A percentile compares a stretch with the other conserved stretches of the same genome.
These are phyloP conservation scores for Camellia oleifera DNA, from an alignment of 179 eudicot genomes.

Conservation along the genomic window DNA sequence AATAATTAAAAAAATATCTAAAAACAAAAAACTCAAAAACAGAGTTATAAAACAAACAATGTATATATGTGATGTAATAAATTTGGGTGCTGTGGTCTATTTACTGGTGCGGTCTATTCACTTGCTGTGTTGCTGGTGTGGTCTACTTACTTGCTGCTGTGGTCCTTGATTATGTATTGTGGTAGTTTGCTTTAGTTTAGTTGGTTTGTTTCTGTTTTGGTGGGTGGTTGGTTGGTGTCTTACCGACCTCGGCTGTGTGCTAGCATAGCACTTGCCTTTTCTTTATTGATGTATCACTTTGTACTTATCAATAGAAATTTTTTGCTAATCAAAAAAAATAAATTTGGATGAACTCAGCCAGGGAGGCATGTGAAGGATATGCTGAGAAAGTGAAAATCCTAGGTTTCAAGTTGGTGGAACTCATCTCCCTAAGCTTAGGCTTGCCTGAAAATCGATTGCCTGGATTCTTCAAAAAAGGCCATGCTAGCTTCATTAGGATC, in stretches of 20 bases:
- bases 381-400: constrained; percentile 41
- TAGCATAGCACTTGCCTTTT: not conserved
- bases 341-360: constrained; percentile 1
- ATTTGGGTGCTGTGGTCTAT: too few species aligned
- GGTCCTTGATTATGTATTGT: too few species aligned
- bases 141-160: not conserved
- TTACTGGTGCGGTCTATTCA: too few species aligned
- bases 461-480: constrained; percentile 42
- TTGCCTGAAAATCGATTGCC: constrained; percentile 27
- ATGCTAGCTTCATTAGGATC: constrained; percentile 42
- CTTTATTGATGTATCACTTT: too few species aligned
- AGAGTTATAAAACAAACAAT: too few species aligned
- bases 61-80: too few species aligned
- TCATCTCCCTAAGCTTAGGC: constrained; percentile 56
- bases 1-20: too few species aligned
- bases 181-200: too few species aligned
- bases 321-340: not conserved
- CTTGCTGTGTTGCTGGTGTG: too few species aligned
- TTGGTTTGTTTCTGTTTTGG: too few species aligned
- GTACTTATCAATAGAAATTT: too few species aligned
- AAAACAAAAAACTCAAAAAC: too few species aligned
- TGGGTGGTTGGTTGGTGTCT: not conserved
- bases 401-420: constrained; percentile 40
- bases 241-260: not conserved
- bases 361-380: constrained; percentile 53